Evolutionary conservation across 495 filamentous ascomycete genomes (phyloP).

Genomic region (Tuber umbilicatum): DNA sequence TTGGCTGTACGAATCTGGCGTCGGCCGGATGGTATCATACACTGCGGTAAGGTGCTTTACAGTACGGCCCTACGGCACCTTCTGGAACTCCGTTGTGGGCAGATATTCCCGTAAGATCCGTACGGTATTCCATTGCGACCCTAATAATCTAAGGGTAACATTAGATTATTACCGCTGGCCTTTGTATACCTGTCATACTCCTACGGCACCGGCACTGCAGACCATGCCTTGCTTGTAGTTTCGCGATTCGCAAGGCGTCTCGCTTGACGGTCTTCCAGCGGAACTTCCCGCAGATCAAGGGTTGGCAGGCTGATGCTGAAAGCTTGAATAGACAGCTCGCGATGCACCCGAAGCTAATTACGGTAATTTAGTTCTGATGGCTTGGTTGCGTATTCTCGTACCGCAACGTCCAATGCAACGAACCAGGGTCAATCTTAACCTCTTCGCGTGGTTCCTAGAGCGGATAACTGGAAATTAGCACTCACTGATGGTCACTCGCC

Average conservation of each 20-base stretch:
- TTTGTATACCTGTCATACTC: neutral
- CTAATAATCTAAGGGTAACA: neutral
- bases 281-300: neutral
- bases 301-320: neutral
- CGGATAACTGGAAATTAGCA: neutral
- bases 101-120: neutral
- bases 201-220: neutral
- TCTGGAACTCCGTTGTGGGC: neutral
- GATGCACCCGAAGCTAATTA: neutral
- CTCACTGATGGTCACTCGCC: neutral
- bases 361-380: neutral
- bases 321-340: neutral
- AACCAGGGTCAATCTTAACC: neutral
- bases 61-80: neutral
- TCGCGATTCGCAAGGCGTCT: neutral
- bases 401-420: neutral
- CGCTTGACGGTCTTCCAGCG: neutral
- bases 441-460: neutral
- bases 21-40: too few relatives aligned
- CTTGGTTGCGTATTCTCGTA: neutral
- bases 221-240: neutral
- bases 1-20: too few relatives aligned
- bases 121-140: neutral
- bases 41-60: neutral
- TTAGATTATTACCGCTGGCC: neutral